Evolutionary conservation across 495 filamentous ascomycete genomes (phyloP), one percentile per base, ranked within the genome.

Genomic region (Lichenothelia convexa): DNA sequence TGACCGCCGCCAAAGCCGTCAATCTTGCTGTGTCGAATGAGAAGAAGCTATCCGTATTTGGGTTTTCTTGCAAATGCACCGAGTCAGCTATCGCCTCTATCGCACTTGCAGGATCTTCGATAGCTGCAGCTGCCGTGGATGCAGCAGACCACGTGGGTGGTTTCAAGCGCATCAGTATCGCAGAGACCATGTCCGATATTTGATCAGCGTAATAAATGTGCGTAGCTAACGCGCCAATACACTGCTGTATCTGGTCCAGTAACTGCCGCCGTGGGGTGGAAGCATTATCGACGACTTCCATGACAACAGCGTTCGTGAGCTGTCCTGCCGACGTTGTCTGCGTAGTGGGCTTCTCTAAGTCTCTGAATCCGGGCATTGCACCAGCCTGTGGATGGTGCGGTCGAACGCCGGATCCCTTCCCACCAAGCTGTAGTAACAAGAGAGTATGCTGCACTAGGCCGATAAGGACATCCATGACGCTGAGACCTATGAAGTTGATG

Each of bases 161-260:
- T 46, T 77, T 86, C 23, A 93, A 67, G 23, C 80, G 73, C 18
- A 65, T 57, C 19, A 94, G 59, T 29, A 94, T 75, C 0, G 80
- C 69, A 2, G 72, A 65, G 32, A 92, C 73, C 80, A 93, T 93
- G 50, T 94, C 86, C 2, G 77, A 71, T 32, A 94, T 79, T 49
- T 94, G 85, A 41, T 94, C 85, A 1, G 79, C 77, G 53, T 94
- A 94, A 55, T 94, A 94, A 11, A 87, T 73, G 51, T 94, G 86
- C 1, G 80, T 92, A 1, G 81, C 82, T n/a, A 94, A 63, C 51
- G 80, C 68, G 5, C 78, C 80, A 39, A 92, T 84, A 53, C 75
- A 85, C 41, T 69, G 64, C 45, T 82, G 74, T 4, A 94, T 59
- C 13, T 71, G 67, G 15, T 57, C 50, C 26, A 87, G 63, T 11